Evolutionary conservation across 2,329 filamentous ascomycete genomes (phyloP), one percentile per base, ranked within the genome.

Genomic region (Diaporthe vexans): DNA sequence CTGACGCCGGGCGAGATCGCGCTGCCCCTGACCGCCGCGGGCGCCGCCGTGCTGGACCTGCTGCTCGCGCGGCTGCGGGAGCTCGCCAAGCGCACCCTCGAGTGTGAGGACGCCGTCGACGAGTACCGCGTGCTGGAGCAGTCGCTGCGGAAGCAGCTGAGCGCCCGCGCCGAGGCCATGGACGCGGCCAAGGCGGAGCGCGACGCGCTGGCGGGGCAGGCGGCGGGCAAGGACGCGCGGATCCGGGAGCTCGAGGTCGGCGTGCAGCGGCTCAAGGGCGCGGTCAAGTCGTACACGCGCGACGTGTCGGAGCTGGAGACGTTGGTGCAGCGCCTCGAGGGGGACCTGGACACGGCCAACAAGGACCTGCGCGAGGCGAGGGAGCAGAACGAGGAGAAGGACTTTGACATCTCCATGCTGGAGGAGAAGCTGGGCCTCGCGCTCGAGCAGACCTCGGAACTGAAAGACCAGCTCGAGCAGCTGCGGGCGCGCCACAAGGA

Each of bases 51-150:
- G 0, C 84, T 92, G 0, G 88, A 90, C 73, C 84, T 91, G 17
- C 79, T 92, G 7, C 84, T 92, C 0, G 79, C 79, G 0, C 83
- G 86, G 0, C 84, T 92, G 2, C 86, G 88, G 3, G 83, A 84
- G 19, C 84, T 92, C 43, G 82, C 87, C 1, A 84, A 83, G 57
- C 84, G 83, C 71, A 83, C 81, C 11, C 85, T 83, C 37, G 87
- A 89, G 63, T 84, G 82, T 54, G 90, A 91, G 63, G 85, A 85
- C n/a, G 81, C 83, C 37, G 88, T 92, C 46, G 90, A 92, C 78
- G 88, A 92, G 81, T 90, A 91, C 80, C 89, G 90, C 78, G 85
- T 85, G 29, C 85, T 89, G 8, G 90, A 91, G 81, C 81, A 84
- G 0, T 88, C 87, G 0, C 83, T 92, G 17, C 86, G 90, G 1